A percentile compares a stretch with the other conserved stretches of the same genome.
Evolutionary conservation across 2,329 filamentous ascomycete genomes (phyloP).

Genomic region (Eutypa lata): DNA sequence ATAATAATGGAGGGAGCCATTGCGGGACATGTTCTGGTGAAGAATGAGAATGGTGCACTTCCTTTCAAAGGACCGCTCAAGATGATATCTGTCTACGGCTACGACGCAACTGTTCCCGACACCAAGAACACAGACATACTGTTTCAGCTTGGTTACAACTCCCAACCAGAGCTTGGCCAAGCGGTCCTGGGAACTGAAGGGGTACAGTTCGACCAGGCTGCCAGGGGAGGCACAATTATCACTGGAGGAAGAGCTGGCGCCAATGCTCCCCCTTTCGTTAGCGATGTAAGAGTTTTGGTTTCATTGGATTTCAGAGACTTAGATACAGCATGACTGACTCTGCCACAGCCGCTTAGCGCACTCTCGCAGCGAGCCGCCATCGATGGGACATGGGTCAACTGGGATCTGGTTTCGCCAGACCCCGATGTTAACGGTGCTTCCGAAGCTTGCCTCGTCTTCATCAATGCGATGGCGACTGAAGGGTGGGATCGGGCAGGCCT

Average conservation of each 20-base stretch:
- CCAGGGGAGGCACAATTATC: slow-evolving; percentile 49
- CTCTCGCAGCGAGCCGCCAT: slow-evolving; percentile 51
- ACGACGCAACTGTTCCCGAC: slow-evolving; percentile 55
- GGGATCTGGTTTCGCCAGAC: slow-evolving; percentile 46
- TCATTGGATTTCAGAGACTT: background rate
- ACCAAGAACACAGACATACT: slow-evolving; percentile 46
- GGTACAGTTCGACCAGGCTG: slow-evolving; percentile 45
- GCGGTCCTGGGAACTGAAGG: slow-evolving; percentile 39
- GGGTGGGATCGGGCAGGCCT: slow-evolving; percentile 66
- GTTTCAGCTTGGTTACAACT: slow-evolving; percentile 46
- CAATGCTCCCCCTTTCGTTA: slow-evolving; percentile 47
- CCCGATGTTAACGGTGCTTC: slow-evolving; percentile 44
- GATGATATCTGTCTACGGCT: slow-evolving; percentile 57
- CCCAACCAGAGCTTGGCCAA: slow-evolving; percentile 43
- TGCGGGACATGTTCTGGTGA: slow-evolving; percentile 71
- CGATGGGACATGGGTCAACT: slow-evolving; percentile 57
- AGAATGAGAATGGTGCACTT: slow-evolving; percentile 63
- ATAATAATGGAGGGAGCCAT: slow-evolving; percentile 51
- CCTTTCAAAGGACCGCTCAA: slow-evolving; percentile 57
- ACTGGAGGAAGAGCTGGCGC: slow-evolving; percentile 50
- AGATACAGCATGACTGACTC: slow-evolving; percentile 18
- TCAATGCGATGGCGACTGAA: slow-evolving; percentile 73
- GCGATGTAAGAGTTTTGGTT: slow-evolving; percentile 33
- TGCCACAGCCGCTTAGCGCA: slow-evolving; percentile 50
- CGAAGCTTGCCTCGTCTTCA: slow-evolving; percentile 64